Evolutionary conservation across 2,329 filamentous ascomycete genomes (phyloP).

Genomic region (Scleromitrula shiraiana): DNA sequence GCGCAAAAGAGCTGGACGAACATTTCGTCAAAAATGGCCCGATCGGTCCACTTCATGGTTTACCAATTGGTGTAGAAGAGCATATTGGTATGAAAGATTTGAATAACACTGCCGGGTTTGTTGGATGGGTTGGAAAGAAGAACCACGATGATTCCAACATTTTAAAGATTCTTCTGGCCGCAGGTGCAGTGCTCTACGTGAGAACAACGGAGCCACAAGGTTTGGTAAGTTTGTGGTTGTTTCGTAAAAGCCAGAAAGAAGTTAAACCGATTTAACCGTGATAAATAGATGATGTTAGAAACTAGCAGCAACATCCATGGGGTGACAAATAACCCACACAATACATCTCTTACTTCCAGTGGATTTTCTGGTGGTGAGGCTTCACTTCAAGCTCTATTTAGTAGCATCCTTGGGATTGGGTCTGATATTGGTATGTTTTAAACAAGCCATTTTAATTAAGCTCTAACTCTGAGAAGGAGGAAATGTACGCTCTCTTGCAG

Average conservation of each 20-base stretch:
- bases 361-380: constrained; percentile 19
- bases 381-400: background rate
- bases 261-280: background rate
- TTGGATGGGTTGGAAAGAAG: constrained; percentile 24
- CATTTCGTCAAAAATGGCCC: constrained; percentile 35
- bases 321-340: constrained; percentile 31
- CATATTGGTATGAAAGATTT: constrained; percentile 31
- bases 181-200: constrained; percentile 63
- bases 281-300: constrained; percentile 24
- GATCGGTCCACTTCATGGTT: constrained; percentile 33
- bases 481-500: constrained; percentile 32
- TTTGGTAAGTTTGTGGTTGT: constrained; percentile 2
- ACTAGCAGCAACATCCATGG: constrained; percentile 7
- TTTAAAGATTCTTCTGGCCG: constrained; percentile 28
- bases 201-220: constrained; percentile 73
- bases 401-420: background rate
- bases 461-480: constrained; percentile 14
- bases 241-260: too few relatives aligned
- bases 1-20: constrained; percentile 44
- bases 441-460: background rate
- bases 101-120: constrained; percentile 30
- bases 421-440: background rate
- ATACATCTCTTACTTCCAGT: constrained; percentile 19
- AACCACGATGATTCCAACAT: constrained; percentile 30
- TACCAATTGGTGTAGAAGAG: constrained; percentile 35